These are phyloP conservation scores for Thymus mandschuricus DNA, from an alignment of 257 asterid species.

Conservation along the genomic window DNA sequence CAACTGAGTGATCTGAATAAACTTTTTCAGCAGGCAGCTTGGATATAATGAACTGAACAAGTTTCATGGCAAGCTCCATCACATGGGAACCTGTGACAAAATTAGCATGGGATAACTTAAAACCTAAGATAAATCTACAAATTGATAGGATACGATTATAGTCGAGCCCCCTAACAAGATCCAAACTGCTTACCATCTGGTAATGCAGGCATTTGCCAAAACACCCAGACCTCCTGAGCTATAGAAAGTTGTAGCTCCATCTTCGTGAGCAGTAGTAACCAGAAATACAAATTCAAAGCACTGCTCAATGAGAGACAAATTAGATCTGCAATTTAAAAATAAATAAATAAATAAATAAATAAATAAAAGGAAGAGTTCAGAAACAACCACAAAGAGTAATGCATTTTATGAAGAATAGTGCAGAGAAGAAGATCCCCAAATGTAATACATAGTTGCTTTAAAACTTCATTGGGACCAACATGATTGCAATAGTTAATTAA, in stretches of 20 bases:
- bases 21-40: conserved; percentile 67
- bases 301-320: conserved; percentile 56
- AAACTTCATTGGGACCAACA: conserved; percentile 1
- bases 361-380: conserved; percentile 12
- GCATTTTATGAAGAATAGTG: background rate
- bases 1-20: conserved; percentile 50
- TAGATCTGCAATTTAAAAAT: conserved; percentile 52
- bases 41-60: conserved; percentile 64
- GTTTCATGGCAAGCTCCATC: conserved; percentile 69
- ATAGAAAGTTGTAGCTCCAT: conserved; percentile 53
- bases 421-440: background rate
- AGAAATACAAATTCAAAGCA: conserved; percentile 74
- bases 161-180: too few species aligned
- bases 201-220: conserved; percentile 62
- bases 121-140: conserved; percentile 11
- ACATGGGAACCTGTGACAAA: conserved; percentile 55
- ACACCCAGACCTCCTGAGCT: conserved; percentile 66
- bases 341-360: conserved; percentile 6
- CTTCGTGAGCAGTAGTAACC: conserved; percentile 64
- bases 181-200: conserved; percentile 73
- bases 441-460: conserved; percentile 4
- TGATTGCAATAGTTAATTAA: background rate
- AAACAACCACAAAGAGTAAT: conserved; percentile 18
- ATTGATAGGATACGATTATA: background rate
- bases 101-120: conserved; percentile 29